phyloP scores from a whole-genome alignment of 148 eudicot genomes.

The Simmondsia chinensis region DNA sequence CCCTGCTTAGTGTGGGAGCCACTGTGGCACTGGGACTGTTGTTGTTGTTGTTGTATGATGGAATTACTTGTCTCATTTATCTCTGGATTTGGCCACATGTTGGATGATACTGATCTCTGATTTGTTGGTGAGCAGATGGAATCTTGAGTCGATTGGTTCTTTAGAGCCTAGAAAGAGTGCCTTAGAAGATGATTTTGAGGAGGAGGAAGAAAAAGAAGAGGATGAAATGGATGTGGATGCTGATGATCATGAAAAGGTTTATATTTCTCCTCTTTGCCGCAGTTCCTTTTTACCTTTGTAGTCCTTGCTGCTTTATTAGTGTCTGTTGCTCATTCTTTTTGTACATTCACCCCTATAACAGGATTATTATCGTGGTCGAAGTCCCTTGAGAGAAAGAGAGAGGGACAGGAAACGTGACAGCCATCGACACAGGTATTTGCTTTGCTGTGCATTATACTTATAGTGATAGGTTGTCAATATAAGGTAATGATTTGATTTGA shows the following conservation, averaged over 20 bases:
- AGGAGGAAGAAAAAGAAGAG: conserved; percentile 94
- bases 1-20: too few species aligned
- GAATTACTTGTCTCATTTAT: conserved; percentile 1
- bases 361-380: conserved; percentile 76
- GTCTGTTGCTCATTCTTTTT: conserved; percentile 1
- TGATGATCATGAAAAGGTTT: conserved; percentile 73
- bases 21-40: too few species aligned
- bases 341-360: too few species aligned
- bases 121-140: conserved; percentile 46
- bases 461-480: too few species aligned
- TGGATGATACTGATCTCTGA: conserved; percentile 7
- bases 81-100: conserved; percentile 4
- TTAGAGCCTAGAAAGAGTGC: conserved; percentile 90
- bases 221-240: conserved; percentile 71
- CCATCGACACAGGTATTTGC: conserved; percentile 73
- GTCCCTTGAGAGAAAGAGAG: conserved; percentile 76
- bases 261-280: neutral
- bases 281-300: neutral
- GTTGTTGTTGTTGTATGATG: too few species aligned
- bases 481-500: too few species aligned
- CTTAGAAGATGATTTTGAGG: conserved; percentile 89
- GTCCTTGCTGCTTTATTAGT: neutral
- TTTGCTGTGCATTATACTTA: too few species aligned
- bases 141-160: conserved; percentile 59
- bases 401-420: conserved; percentile 86